Conservation (phyloP, 345 rosid genomes). For the Garcia nutans region DNA sequence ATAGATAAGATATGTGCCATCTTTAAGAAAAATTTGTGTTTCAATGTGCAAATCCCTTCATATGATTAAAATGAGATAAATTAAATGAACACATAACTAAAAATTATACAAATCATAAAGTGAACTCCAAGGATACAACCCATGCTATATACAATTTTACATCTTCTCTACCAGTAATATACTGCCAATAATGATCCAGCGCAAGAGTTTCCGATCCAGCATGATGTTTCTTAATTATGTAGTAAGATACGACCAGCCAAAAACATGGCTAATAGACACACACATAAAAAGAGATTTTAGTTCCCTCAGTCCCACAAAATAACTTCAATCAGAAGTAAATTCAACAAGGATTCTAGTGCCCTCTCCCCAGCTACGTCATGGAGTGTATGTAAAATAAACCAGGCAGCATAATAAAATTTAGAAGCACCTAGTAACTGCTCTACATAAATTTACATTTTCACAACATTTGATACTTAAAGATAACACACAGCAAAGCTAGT, state of each 20-base stretch:
- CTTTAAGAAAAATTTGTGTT: slow-evolving; percentile 13
- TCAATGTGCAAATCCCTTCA: neutral
- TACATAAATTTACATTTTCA: neutral
- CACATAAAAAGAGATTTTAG: neutral
- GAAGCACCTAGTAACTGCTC: neutral
- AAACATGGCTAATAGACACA: neutral
- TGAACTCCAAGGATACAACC: neutral
- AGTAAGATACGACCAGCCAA: neutral
- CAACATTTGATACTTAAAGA: neutral
- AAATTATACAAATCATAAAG: neutral
- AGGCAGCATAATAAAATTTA: neutral
- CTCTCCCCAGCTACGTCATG: neutral
- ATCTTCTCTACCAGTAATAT: neutral
- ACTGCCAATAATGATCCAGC: too few relatives aligned
- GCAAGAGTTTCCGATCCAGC: neutral
- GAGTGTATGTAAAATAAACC: neutral
- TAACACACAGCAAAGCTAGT: neutral
- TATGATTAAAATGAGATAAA: neutral
- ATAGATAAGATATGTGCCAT: slow-evolving; percentile 19
- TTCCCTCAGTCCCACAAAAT: neutral
- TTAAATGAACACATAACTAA: neutral
- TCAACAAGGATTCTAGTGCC: neutral
- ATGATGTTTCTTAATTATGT: neutral
- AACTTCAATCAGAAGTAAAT: slow-evolving; percentile 1
- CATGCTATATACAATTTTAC: neutral